Evolutionary conservation across 75 land plant genomes (phyloP).

Genomic region (Pinus albicaulis): DNA sequence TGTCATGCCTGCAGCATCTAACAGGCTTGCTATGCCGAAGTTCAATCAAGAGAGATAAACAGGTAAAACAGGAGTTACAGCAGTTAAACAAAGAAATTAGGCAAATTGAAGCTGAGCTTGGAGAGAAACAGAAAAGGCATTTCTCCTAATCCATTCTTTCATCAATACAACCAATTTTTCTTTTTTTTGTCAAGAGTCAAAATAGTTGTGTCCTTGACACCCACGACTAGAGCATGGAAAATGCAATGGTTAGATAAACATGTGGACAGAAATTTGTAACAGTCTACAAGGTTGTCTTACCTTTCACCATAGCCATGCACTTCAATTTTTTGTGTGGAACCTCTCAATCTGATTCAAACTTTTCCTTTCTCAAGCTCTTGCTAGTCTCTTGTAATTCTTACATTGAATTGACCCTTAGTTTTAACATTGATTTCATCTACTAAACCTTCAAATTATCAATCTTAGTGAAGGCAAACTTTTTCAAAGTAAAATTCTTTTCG

Average conservation of each 20-base stretch:
- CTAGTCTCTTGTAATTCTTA: background rate
- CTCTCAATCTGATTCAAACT: background rate
- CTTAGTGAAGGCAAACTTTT: no score
- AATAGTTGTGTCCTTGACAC: background rate
- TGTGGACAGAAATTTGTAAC: background rate
- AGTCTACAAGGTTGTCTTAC: background rate
- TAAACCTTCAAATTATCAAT: no score
- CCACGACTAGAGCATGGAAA: background rate
- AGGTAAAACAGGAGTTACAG: background rate
- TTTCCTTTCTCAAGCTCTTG: background rate
- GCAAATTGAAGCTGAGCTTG: slow-evolving; percentile 8
- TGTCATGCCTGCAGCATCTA: slow-evolving; percentile 4
- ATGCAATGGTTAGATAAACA: background rate
- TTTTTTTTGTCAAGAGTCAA: background rate
- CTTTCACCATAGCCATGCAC: background rate
- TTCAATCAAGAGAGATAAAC: slow-evolving; percentile 2
- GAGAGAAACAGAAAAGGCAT: background rate
- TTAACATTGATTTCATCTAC: background rate
- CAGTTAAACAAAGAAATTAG: slow-evolving; percentile 8
- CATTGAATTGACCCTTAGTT: background rate
- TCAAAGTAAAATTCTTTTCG: no score
- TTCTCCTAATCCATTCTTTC: background rate
- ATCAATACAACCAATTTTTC: background rate
- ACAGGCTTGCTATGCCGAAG: background rate
- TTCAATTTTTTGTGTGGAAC: background rate